These are phyloP conservation scores for Rhodomyrtus tomentosa DNA, from an alignment of 345 rosid species.

Conservation along the genomic window DNA sequence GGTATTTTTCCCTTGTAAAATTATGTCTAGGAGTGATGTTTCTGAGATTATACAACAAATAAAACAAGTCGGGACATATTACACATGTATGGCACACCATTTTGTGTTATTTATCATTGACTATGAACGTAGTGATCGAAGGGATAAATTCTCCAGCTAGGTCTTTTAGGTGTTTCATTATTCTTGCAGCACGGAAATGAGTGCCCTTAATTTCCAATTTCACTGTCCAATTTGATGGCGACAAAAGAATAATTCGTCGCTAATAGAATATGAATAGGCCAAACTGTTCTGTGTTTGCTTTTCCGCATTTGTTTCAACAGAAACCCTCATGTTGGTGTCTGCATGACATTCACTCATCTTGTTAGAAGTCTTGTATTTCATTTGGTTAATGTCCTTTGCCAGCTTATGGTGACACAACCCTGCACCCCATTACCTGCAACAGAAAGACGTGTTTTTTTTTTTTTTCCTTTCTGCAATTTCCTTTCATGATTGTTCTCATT, in stretches of 20 bases:
- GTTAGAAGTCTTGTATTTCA: background rate
- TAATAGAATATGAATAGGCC: no score
- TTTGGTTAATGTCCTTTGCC: background rate
- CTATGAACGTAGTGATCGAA: background rate
- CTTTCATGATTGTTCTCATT: background rate
- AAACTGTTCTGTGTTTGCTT: no score
- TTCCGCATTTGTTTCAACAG: no score
- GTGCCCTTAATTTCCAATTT: background rate
- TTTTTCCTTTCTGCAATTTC: background rate
- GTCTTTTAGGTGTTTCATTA: background rate
- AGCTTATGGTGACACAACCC: background rate
- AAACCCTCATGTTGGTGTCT: constrained; percentile 48
- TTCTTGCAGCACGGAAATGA: background rate
- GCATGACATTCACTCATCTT: background rate
- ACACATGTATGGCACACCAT: no score
- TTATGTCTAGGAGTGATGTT: no score
- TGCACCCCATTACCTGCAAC: background rate
- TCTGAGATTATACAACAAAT: no score
- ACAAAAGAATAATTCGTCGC: no score
- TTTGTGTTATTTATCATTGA: background rate
- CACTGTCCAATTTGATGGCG: background rate
- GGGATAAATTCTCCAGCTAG: background rate
- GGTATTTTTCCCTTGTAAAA: no score
- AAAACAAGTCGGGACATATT: no score
- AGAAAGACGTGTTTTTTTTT: background rate